phyloP scores from a whole-genome alignment of 305 asterid genomes.

The Nicotiana rustica region DNA sequence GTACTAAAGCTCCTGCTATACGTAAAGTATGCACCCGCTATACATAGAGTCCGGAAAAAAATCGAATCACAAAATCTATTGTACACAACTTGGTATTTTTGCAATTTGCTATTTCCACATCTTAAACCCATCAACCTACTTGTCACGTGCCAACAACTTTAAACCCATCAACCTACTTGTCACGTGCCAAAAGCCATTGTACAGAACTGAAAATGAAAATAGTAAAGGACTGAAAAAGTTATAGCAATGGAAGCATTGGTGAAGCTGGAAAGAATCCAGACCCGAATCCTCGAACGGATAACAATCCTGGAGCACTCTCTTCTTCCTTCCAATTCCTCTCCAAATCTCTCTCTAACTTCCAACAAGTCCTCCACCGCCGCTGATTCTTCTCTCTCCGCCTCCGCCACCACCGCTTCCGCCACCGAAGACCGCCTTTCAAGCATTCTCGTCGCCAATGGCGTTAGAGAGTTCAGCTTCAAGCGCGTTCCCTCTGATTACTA shows the following conservation, averaged over 20 bases:
- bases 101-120: no score
- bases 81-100: no score
- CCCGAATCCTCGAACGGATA: slow-evolving; percentile 71
- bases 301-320: slow-evolving; percentile 63
- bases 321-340: slow-evolving; percentile 32
- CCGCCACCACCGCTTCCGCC: background rate
- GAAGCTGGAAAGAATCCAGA: slow-evolving; percentile 70
- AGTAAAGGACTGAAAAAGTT: no score
- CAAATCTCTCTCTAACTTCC: slow-evolving; percentile 42
- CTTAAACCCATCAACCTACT: no score
- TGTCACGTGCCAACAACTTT: no score
- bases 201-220: no score
- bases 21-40: no score
- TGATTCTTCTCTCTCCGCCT: slow-evolving; percentile 8
- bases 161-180: no score
- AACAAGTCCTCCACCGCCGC: slow-evolving; percentile 41
- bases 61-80: no score
- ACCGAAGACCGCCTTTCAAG: slow-evolving; percentile 81
- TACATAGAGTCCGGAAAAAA: no score
- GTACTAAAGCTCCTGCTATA: no score
- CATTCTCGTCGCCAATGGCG: slow-evolving; percentile 63
- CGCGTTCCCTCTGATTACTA: slow-evolving; percentile 86
- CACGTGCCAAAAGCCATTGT: no score
- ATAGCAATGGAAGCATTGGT: slow-evolving; percentile 55
- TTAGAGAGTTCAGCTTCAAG: slow-evolving; percentile 70